Evolutionary conservation across 108 stramenopile species (phyloP).

Genomic region (Aureococcus anophagefferens): DNA sequence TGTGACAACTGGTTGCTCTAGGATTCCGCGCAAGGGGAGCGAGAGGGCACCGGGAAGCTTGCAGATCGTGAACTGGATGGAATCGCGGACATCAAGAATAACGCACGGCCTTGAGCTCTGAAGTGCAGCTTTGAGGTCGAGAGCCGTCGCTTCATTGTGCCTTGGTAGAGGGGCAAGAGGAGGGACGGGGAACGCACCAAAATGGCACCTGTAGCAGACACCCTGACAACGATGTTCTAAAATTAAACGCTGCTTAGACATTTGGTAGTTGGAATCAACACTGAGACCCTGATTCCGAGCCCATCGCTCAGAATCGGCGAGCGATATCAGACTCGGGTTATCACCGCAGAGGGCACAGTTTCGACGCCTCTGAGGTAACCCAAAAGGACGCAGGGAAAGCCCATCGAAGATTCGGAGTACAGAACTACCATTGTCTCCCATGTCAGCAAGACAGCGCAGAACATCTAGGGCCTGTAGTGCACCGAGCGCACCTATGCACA

Average conservation of each 20-base stretch:
- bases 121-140: background rate
- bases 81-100: background rate
- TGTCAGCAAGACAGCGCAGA: background rate
- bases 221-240: too few species aligned
- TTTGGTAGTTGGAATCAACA: background rate
- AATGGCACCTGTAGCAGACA: background rate
- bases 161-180: background rate
- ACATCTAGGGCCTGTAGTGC: background rate
- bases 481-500: background rate
- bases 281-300: too few species aligned
- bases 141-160: background rate
- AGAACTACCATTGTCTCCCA: too few species aligned
- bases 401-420: too few species aligned
- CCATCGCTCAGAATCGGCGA: too few species aligned
- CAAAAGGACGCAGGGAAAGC: too few species aligned
- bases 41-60: background rate
- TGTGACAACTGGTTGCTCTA: background rate
- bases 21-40: background rate
- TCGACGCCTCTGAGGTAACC: too few species aligned
- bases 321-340: too few species aligned
- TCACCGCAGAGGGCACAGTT: too few species aligned
- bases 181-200: background rate
- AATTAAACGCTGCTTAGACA: too few species aligned
- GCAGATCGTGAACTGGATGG: background rate
- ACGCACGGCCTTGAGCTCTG: background rate